These are phyloP conservation scores for Aspergillus sp. DNA, from an alignment of 2,329 filamentous ascomycete species.

Conservation along the genomic window DNA sequence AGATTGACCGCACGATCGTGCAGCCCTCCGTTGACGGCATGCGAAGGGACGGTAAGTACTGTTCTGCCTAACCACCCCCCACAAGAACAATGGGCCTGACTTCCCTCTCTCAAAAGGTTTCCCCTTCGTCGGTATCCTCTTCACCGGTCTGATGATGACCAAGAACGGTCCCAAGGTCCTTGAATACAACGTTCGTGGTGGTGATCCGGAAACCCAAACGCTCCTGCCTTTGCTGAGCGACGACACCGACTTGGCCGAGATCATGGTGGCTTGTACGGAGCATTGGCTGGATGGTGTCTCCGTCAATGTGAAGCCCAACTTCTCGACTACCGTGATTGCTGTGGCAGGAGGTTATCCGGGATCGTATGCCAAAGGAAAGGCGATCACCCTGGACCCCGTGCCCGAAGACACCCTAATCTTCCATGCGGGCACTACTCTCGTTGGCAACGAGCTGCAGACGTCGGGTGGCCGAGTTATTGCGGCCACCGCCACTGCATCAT, in stretches of 20 bases:
- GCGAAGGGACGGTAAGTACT: slow-evolving; percentile 69
- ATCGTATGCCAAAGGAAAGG: slow-evolving; percentile 75
- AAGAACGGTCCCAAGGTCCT: slow-evolving; percentile 75
- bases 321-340: slow-evolving; percentile 89
- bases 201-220: slow-evolving; percentile 88
- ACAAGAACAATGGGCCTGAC: background rate
- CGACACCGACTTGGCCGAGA: slow-evolving; percentile 80
- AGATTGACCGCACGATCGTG: slow-evolving; percentile 79
- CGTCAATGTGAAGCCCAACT: slow-evolving; percentile 67
- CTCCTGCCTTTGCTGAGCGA: slow-evolving; percentile 73
- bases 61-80: slow-evolving; percentile 29
- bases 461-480: slow-evolving; percentile 91
- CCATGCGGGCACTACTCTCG: slow-evolving; percentile 80
- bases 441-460: slow-evolving; percentile 66
- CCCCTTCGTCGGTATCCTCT: slow-evolving; percentile 46
- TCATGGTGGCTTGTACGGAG: slow-evolving; percentile 82
- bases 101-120: slow-evolving; percentile 24
- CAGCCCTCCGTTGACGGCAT: slow-evolving; percentile 87
- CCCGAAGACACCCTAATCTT: slow-evolving; percentile 70
- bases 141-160: slow-evolving; percentile 84
- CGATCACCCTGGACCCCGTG: slow-evolving; percentile 58
- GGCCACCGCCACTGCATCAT: slow-evolving; percentile 74
- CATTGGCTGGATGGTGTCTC: slow-evolving; percentile 70
- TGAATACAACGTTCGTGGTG: slow-evolving; percentile 92
- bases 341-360: slow-evolving; percentile 90